Conservation (phyloP, 2,329 filamentous ascomycete genomes). For the Plectosphaerella sp. region DNA sequence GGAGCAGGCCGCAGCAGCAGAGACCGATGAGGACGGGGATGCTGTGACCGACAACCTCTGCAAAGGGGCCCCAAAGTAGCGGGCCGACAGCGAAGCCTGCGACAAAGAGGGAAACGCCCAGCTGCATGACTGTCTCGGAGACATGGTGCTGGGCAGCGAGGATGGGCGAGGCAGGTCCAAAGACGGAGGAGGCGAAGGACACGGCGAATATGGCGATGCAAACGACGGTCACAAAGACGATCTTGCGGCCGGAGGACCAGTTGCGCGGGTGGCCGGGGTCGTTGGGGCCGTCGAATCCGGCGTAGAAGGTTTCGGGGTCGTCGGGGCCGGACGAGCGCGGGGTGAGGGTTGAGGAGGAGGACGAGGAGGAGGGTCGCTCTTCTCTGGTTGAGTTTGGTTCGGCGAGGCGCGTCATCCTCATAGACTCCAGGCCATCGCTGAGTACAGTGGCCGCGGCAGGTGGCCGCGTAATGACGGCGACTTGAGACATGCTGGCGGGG, state of each 20-base stretch:
- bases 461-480: too few species aligned
- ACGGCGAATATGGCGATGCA: conserved; percentile 61
- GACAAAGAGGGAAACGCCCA: conserved; percentile 43
- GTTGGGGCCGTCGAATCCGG: background rate
- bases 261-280: background rate
- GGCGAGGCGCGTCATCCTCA: too few species aligned
- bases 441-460: too few species aligned
- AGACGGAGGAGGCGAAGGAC: conserved; percentile 67
- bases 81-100: conserved; percentile 54
- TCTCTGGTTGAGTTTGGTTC: too few species aligned
- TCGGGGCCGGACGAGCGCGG: background rate
- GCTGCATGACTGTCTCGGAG: conserved; percentile 45
- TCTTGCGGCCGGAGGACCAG: background rate
- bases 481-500: too few species aligned
- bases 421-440: too few species aligned
- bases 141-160: conserved; percentile 52
- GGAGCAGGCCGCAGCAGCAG: conserved; percentile 45
- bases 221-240: background rate
- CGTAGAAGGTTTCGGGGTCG: background rate
- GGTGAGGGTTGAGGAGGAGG: too few species aligned
- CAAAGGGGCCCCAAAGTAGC: conserved; percentile 59
- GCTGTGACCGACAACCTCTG: conserved; percentile 58
- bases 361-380: too few species aligned
- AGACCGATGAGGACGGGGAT: conserved; percentile 27
- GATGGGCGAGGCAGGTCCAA: conserved; percentile 50